Conservation (phyloP, 1,139 yeast species). For the Saccharomyces hybrid region DNA sequence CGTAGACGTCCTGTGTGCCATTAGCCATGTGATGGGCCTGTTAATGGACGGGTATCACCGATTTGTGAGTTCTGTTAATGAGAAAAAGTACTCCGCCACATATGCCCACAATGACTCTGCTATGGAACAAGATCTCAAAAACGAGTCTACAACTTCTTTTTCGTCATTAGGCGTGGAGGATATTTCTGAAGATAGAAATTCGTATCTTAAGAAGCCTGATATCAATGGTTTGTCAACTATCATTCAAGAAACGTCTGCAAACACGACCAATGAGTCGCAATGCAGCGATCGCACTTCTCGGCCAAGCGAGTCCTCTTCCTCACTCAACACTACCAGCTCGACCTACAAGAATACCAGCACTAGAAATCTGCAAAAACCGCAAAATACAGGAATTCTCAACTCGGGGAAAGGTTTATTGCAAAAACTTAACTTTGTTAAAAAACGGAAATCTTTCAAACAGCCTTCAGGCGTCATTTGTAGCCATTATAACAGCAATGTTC, state of each 20-base stretch:
- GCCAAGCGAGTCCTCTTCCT: background rate
- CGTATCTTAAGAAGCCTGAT: background rate
- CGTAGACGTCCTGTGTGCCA: conserved; percentile 19
- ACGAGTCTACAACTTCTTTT: background rate
- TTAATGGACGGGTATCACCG: conserved; percentile 26
- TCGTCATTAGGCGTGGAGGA: background rate
- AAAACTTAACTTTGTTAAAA: background rate
- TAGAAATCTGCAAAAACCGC: background rate
- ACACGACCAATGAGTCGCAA: background rate
- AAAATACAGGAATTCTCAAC: background rate
- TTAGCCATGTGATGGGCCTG: conserved; percentile 23
- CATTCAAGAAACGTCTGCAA: background rate
- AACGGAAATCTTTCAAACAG: background rate
- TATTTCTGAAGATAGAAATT: background rate
- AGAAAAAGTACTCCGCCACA: background rate
- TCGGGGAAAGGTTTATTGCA: background rate
- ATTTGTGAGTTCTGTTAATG: conserved; percentile 4
- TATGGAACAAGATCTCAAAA: background rate
- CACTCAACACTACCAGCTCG: background rate
- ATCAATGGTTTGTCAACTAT: background rate
- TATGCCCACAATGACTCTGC: background rate
- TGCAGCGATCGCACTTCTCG: background rate
- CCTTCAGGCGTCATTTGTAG: background rate
- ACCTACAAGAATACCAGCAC: background rate
- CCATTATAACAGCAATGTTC: background rate